A percentile compares a stretch with the other conserved stretches of the same genome.
These are phyloP conservation scores for Pyronema domesticum DNA, from an alignment of 495 filamentous ascomycete genomes.

Conservation along the genomic window DNA sequence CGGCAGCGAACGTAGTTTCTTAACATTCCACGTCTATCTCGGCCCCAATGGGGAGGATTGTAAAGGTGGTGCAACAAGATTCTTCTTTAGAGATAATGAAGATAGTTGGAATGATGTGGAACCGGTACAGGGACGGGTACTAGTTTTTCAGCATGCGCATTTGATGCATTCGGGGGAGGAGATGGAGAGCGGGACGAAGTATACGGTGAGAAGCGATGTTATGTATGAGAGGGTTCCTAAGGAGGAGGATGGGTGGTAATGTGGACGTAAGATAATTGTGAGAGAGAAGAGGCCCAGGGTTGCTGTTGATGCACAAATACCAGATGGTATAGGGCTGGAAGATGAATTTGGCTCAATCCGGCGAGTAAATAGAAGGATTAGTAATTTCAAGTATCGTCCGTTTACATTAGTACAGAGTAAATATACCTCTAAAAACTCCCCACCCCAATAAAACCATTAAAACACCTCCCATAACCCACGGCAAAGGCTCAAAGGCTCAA, in stretches of 20 bases:
- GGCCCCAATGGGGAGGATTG: conserved; percentile 38
- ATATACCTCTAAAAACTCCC: no score
- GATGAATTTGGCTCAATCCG: no score
- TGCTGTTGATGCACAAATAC: no score
- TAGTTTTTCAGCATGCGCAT: conserved; percentile 58
- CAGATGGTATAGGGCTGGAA: no score
- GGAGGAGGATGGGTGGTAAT: not conserved
- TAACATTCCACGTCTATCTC: conserved; percentile 73
- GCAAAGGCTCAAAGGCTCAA: no score
- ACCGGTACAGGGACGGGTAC: conserved; percentile 50
- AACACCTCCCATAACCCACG: no score
- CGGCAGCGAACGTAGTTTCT: conserved; percentile 40
- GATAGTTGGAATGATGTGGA: conserved; percentile 41
- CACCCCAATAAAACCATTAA: no score
- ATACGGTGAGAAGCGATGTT: conserved; percentile 59
- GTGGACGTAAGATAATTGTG: not conserved
- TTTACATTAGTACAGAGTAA: no score
- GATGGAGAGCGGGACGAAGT: conserved; percentile 53
- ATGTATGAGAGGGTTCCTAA: conserved; percentile 38
- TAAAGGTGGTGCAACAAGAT: conserved; percentile 44
- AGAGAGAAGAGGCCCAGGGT: not conserved
- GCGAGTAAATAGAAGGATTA: no score
- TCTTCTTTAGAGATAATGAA: conserved; percentile 32
- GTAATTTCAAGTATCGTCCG: no score
- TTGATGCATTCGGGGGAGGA: conserved; percentile 60